Evolutionary conservation across 129 eudicot genomes (phyloP).

Genomic region (Solidago caesia): DNA sequence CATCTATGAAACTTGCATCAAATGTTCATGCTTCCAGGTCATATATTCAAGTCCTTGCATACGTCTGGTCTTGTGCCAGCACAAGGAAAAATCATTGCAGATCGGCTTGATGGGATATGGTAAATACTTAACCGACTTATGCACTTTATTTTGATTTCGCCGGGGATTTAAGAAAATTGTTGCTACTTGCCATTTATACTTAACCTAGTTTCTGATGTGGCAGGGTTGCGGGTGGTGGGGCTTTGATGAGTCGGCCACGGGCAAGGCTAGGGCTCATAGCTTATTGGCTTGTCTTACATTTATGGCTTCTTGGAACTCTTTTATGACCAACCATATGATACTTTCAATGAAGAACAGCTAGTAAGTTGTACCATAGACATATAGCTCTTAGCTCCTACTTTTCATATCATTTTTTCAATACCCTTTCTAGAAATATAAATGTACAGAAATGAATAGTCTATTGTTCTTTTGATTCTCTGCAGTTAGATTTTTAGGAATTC

Average conservation of each 20-base stretch:
- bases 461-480: constrained; percentile 15
- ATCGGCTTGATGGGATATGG: constrained; percentile 88
- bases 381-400: constrained; percentile 9
- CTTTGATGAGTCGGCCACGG: constrained; percentile 68
- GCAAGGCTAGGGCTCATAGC: constrained; percentile 72
- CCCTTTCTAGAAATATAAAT: constrained; percentile 9
- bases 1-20: constrained; percentile 4
- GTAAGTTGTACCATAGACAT: constrained; percentile 3
- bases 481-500: constrained; percentile 9
- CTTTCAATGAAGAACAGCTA: constrained; percentile 18
- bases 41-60: constrained; percentile 71
- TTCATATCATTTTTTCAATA: constrained; percentile 6
- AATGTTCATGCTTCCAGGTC: constrained; percentile 57
- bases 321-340: constrained; percentile 34
- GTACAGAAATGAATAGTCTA: constrained; percentile 14
- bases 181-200: neutral
- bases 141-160: neutral
- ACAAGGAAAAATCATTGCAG: constrained; percentile 86
- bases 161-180: neutral
- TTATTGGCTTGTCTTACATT: constrained; percentile 67
- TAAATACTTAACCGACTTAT: constrained; percentile 28
- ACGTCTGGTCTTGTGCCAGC: constrained; percentile 76
- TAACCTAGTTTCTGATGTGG: constrained; percentile 2
- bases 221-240: constrained; percentile 69
- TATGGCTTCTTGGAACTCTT: constrained; percentile 69